phyloP scores from a whole-genome alignment of 805 yeast species.

The Kregervanrija delftensis region DNA sequence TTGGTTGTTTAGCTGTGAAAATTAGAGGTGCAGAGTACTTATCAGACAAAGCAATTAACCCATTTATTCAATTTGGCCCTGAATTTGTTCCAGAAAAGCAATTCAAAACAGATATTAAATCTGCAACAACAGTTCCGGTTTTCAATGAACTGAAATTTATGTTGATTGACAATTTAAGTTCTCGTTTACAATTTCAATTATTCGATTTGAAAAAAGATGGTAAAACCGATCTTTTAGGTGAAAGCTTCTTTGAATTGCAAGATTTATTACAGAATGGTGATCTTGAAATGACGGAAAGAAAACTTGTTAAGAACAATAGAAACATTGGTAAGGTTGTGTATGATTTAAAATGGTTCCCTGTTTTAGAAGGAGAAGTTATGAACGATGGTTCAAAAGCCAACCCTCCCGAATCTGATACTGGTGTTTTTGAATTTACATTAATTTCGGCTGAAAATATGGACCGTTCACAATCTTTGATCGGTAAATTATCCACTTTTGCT shows the following conservation, averaged over 20 bases:
- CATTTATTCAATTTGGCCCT: slow-evolving; percentile 31
- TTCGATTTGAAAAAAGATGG: slow-evolving; percentile 47
- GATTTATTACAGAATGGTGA: slow-evolving; percentile 51
- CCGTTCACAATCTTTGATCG: slow-evolving; percentile 40
- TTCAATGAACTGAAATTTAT: slow-evolving; percentile 63
- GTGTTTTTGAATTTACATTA: slow-evolving; percentile 59
- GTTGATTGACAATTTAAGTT: slow-evolving; percentile 49
- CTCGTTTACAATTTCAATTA: slow-evolving; percentile 48
- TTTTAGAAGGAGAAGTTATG: slow-evolving; percentile 35
- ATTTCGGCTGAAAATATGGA: slow-evolving; percentile 58
- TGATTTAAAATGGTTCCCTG: slow-evolving; percentile 47
- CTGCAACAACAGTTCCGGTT: slow-evolving; percentile 47
- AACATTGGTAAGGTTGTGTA: slow-evolving; percentile 54
- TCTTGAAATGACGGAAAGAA: slow-evolving; percentile 36
- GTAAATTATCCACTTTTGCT: slow-evolving; percentile 59
- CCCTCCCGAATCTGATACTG: slow-evolving; percentile 58
- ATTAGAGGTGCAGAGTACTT: slow-evolving; percentile 46
- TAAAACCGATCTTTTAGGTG: slow-evolving; percentile 46
- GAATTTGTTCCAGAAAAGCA: slow-evolving; percentile 26
- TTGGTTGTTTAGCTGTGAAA: slow-evolving; percentile 63
- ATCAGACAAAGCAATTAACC: slow-evolving; percentile 43
- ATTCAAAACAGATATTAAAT: slow-evolving; percentile 48
- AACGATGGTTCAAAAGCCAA: slow-evolving; percentile 45
- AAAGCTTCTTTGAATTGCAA: slow-evolving; percentile 47
- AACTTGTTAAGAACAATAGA: slow-evolving; percentile 43